Base-by-base conservation (phyloP, 345 rosid genomes). In the Firmiana major region DNA sequence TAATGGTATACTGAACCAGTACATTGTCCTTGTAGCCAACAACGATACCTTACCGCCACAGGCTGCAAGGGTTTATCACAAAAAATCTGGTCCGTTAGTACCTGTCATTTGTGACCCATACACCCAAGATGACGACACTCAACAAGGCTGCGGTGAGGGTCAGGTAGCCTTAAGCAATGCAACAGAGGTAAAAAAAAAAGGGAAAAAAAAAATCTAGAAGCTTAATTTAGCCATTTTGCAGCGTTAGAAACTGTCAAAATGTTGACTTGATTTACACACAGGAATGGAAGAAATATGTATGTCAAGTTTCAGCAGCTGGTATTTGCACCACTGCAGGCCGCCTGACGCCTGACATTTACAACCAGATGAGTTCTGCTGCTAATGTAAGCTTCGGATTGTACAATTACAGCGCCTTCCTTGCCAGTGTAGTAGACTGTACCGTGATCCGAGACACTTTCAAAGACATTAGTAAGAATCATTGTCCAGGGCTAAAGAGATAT, bases 41-140 rank as follows among this genome's bases (percentile, higher is more conserved):
- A 64, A 54, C 45, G 78, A 76, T 1, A 46, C 86, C 54, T 19
- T 83, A 63, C 89, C 89, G 15, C 86, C 84, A 24, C 58, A 54
- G 15, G 75, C 82, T 9, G 79, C 79, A 43, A 79, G 86, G 49
- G 42, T 85, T 22, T 88, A 89, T 75, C 86, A 86, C 79, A 93
- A 93, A 71, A 94, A 89, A 74, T 91, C 97, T 0, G 97, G 97
- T 73, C 92, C 96, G 0, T 76, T 80, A 22, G 79, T 88, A 48
- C 97, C 97, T 66, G 78, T 78, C 26, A 82, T 91, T 45, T 92
- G 97, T 80, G 87, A 79, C 81, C 93, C 89, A 0, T 86, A 74
- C 77, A 60, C n/a, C 81, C 24, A 7, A 3, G 55, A 13, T 7
- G 9, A n/a, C n/a, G n/a, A 43, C 53, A 86, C 78, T n/a, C 77